Base-by-base conservation (phyloP, 176 grass and related monocot species). In the Triticum turgidum region DNA sequence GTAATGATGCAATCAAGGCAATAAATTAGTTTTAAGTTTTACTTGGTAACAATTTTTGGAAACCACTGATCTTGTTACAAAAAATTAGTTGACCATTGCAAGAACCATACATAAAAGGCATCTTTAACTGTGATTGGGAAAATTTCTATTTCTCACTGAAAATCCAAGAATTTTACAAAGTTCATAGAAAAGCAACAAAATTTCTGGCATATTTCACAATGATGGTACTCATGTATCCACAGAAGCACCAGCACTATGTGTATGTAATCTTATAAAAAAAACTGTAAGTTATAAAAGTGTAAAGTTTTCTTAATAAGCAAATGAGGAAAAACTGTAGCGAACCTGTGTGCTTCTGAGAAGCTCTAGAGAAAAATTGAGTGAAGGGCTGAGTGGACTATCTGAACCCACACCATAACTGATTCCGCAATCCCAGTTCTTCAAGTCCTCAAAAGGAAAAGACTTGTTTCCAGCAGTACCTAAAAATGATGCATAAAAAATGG, bases 361-460 rank as follows among this genome's bases (percentile, higher is more conserved):
- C 71, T 98, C 93, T 80, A 95, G 88, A 47, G 89, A 89, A 41
- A 95, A 92, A 74, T 92, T 98, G 61, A 94, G 95, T 71, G 91
- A 98, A 88, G 96, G 96, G 78, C 88, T 94, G 44, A 95, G 88
- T 4, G 96, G 93, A 51, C 93, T 98, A 58, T 84, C 82, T 76
- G 86, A 91, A 61, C 93, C 96, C 69, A 86, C 65, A 17, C 86
- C 93, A 76, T 98, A 98, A 86, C 96, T 91, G 79, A 98, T 85
- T 79, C 91, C 78, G 68, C n/a, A 95, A 62, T 91, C 93, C 96
- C 93, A 98, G 81, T 98, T 95, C 64, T 93, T 93, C 69, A 85
- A 80, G 17, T 95, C 91, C 70, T 85, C 91, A 71, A 93, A 92
- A 65, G 87, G 86, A 54, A 84, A 52, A 70, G 77, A 24, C 59